Evolutionary conservation across 305 asterid species (phyloP), one percentile per base, ranked within the genome.

Genomic region (Solanum hybrid): DNA sequence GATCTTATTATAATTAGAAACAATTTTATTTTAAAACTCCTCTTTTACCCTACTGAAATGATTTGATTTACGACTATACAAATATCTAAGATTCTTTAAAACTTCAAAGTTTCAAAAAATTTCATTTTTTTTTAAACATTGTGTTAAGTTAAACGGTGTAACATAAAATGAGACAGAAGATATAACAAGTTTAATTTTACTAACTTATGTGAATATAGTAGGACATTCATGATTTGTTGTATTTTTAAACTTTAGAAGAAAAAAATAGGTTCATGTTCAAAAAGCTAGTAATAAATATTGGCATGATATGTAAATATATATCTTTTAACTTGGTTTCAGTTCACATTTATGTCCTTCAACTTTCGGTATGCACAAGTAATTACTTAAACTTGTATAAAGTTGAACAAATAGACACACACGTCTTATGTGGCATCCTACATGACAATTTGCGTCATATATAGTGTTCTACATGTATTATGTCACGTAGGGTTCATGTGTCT

Each of bases 401-500:
- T 51, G 9, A 51, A 51, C 0, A 51, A 2, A 51, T 51, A 51
- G 0, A 51, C 3, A 51, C 68, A 51, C 3, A 15, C 7, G 65
- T 51, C 22, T 15, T 17, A 15, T 51, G 68, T 51, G 68, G 1
- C n/a, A 51, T 51, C 10, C 10, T 51, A 51, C 1, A 15, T 51
- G n/a, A 6, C 68, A 51, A 15, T 15, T 51, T 51, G n/a, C 0
- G 68, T 51, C 3, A 0, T 5, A 51, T 15, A 6, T 15, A 51
- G 3, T 51, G n/a, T 51, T 0, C 1, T 51, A 51, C 68, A 0
- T 15, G 10, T 51, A 51, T 51, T 17, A 15, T 6, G 68, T 0
- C 9, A 15, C n/a, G 4, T 51, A 51, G 9, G n/a, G 0, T 0
- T 17, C n/a, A 15, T 51, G 3, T 2, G 68, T 51, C n/a, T 51